These are phyloP conservation scores for Trametes elegans DNA, from an alignment of 768 basidiomycete species.

Conservation along the genomic window DNA sequence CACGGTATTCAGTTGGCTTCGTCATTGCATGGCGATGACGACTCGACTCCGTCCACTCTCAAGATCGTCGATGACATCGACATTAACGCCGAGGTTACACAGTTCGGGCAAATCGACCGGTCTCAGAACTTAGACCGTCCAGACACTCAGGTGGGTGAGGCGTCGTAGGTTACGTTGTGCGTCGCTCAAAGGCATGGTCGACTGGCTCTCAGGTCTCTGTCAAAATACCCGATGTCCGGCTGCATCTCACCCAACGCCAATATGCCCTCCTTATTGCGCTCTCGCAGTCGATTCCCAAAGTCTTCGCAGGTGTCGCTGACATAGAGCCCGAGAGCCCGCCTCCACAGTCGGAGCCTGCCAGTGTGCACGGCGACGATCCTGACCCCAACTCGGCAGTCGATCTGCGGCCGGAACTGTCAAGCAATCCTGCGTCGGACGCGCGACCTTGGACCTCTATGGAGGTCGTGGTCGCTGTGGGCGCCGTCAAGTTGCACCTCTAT, in stretches of 20 bases:
- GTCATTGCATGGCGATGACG: conserved; percentile 46
- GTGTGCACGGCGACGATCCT: conserved; percentile 14
- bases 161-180: not conserved
- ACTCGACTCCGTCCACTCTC: conserved; percentile 52
- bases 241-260: conserved; percentile 82
- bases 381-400: conserved; percentile 25
- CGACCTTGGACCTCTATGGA: conserved; percentile 66
- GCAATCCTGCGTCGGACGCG: conserved; percentile 22
- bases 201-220: conserved; percentile 57
- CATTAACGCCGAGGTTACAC: conserved; percentile 64
- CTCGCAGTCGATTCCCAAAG: conserved; percentile 63
- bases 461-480: conserved; percentile 64
- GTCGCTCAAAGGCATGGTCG: not conserved
- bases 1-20: conserved; percentile 84
- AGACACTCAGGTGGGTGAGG: conserved; percentile 84
- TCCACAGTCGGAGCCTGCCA: not conserved
- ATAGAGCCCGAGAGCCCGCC: conserved; percentile 13
- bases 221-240: conserved; percentile 78
- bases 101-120: conserved; percentile 56
- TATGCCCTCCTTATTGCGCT: conserved; percentile 70
- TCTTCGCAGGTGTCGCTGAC: conserved; percentile 52
- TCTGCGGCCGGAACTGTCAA: conserved; percentile 61
- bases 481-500: conserved; percentile 85
- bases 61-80: conserved; percentile 93
- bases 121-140: conserved; percentile 53